Conservation (phyloP, 2,329 filamentous ascomycete genomes). For the Grosmannia huntii region DNA sequence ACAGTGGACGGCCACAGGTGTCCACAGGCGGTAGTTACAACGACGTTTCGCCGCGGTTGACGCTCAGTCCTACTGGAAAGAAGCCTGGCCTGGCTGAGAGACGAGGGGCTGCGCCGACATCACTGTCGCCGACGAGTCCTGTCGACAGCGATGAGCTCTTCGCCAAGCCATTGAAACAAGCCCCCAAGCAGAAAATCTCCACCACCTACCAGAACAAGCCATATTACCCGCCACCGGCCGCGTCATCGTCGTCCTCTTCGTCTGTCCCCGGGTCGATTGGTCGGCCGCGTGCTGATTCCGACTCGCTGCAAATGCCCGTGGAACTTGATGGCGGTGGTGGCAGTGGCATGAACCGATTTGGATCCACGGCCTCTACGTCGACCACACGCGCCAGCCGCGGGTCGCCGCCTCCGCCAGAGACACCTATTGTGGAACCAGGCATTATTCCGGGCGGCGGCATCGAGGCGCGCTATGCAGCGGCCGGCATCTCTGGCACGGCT, state of each 20-base stretch:
- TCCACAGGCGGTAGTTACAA: slow-evolving; percentile 29
- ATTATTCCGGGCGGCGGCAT: slow-evolving; percentile 66
- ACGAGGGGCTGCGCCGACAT: slow-evolving; percentile 68
- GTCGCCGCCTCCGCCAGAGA: slow-evolving; percentile 90
- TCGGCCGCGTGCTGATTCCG: slow-evolving; percentile 7
- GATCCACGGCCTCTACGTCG: slow-evolving; percentile 81
- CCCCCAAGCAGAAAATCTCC: slow-evolving; percentile 20
- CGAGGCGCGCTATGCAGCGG: slow-evolving; percentile 80
- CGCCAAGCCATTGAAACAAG: slow-evolving; percentile 45
- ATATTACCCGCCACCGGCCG: slow-evolving; percentile 46
- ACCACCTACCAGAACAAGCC: slow-evolving; percentile 40
- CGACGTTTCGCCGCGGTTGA: slow-evolving; percentile 41
- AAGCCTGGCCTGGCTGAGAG: slow-evolving; percentile 63
- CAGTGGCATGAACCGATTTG: slow-evolving; percentile 44
- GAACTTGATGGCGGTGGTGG: slow-evolving; percentile 16
- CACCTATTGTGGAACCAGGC: slow-evolving; percentile 64
- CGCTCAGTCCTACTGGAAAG: slow-evolving; percentile 38
- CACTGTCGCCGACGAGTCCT: slow-evolving; percentile 68
- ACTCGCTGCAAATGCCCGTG: slow-evolving; percentile 25
- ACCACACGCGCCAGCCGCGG: slow-evolving; percentile 86
- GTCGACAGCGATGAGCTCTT: slow-evolving; percentile 70
- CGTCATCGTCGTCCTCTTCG: not conserved
- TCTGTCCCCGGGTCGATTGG: not conserved
- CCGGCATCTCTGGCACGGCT: slow-evolving; percentile 75
- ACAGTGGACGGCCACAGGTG: slow-evolving; percentile 20